Percentiles rank a stretch among this genome's conserved stretches.
Conservation (phyloP, 192 early-diverging fungal species). For the Glomus cerebriforme region DNA sequence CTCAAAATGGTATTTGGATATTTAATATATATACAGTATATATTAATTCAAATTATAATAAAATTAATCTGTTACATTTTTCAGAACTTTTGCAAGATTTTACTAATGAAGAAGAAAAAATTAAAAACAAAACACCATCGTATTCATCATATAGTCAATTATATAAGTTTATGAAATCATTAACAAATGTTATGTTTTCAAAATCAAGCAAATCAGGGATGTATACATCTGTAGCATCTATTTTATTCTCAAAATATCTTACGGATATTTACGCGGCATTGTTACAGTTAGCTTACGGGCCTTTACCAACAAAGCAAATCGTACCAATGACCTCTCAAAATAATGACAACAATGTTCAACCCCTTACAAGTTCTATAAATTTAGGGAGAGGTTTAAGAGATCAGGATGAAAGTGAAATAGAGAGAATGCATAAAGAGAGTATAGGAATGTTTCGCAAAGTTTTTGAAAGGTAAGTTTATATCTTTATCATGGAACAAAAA, state of each 20-base stretch:
- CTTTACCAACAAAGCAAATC: conserved; percentile 38
- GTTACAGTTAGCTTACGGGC: conserved; percentile 70
- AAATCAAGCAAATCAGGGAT: conserved; percentile 32
- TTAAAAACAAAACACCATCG: background rate
- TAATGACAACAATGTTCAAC: background rate
- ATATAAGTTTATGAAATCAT: conserved; percentile 37
- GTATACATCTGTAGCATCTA: conserved; percentile 58
- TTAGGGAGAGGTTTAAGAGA: conserved; percentile 18
- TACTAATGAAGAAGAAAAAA: background rate
- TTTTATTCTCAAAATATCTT: conserved; percentile 57
- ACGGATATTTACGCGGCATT: conserved; percentile 68
- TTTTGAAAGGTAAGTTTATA: conserved; percentile 40
- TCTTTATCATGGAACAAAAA: background rate
- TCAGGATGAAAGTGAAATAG: background rate
- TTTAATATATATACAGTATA: background rate
- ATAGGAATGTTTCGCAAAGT: conserved; percentile 37
- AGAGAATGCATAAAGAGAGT: conserved; percentile 21
- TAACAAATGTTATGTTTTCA: conserved; percentile 35
- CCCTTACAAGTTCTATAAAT: conserved; percentile 8
- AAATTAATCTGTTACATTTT: background rate
- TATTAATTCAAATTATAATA: background rate
- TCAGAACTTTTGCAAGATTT: conserved; percentile 18
- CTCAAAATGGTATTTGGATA: conserved; percentile 44
- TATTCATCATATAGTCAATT: conserved; percentile 16
- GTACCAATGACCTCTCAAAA: background rate